Evolutionary conservation across 768 basidiomycete species (phyloP), one percentile per base, ranked within the genome.

Genomic region (Suillus fuscotomentosus): DNA sequence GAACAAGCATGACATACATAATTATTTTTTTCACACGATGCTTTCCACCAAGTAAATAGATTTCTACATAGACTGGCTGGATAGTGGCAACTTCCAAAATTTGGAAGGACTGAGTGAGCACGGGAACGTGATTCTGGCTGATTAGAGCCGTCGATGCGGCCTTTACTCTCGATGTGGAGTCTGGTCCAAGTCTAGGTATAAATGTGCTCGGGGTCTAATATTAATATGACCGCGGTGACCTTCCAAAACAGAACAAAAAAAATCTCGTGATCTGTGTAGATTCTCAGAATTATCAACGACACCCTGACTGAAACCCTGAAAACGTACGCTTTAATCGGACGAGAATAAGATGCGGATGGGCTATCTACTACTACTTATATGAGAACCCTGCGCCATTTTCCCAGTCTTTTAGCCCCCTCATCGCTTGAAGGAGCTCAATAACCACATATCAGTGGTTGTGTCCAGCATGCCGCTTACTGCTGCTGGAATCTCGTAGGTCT

Each of bases 401-500:
- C 61, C 53, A 36, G 34, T 54, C 34, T 70, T 56, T 51, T 60
- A 51, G 42, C 38, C 54, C 65, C 54, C 63, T 63, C 63, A 36
- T 61, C 56, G 60, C 64, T 62, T 65, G 31, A 61, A 48, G 55
- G 41, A 42, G n/a, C 47, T 36, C 50, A 39, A 63, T 59, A 55
- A 53, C n/a, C 59, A 31, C 24, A 63, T 22, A 36, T 62, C n/a
- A n/a, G n/a, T 68, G 17, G 62, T 57, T 55, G 62, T 45, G 60
- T 68, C 61, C 43, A 39, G 56, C 60, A 72, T 72, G 71, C 11
- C 34, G 13, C 60, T 60, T 50, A 65, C 65, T 48, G n/a, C 63
- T 27, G 72, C 72, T 34, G 71, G 70, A 55, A 38, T 72, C 31
- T 67, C 71, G 71, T 72, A 36, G 17, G 71, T 70, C 34, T 55